phyloP scores from a whole-genome alignment of 208 protist species.

The Polymyxa betae region DNA sequence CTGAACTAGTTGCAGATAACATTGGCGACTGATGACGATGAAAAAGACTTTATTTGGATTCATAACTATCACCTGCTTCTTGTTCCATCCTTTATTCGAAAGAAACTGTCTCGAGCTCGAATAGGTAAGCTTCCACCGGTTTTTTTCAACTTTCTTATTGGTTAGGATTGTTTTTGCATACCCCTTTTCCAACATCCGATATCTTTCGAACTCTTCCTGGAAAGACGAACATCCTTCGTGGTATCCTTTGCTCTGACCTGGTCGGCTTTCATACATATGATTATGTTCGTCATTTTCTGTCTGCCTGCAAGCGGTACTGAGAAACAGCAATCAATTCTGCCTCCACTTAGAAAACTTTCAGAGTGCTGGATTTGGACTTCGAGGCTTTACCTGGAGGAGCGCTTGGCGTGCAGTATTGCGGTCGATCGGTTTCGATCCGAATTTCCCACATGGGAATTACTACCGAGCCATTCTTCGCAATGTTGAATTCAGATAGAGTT shows the following conservation, averaged over 20 bases:
- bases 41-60: constrained; percentile 63
- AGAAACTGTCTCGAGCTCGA: constrained; percentile 39
- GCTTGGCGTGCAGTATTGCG: constrained; percentile 51
- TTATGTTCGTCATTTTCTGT: constrained; percentile 66
- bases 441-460: constrained; percentile 58
- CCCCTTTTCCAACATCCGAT: constrained; percentile 62
- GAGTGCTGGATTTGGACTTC: constrained; percentile 57
- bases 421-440: constrained; percentile 55
- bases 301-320: constrained; percentile 61
- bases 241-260: constrained; percentile 58
- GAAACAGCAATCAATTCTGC: too few relatives aligned
- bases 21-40: constrained; percentile 56
- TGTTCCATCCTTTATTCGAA: constrained; percentile 61
- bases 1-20: constrained; percentile 9
- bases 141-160: background rate
- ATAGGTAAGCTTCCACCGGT: constrained; percentile 47
- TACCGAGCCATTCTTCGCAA: constrained; percentile 18
- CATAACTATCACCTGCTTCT: constrained; percentile 63
- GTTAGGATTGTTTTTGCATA: constrained; percentile 57
- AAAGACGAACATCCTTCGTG: constrained; percentile 58
- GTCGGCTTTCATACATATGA: constrained; percentile 66
- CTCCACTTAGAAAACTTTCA: too few relatives aligned
- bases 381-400: constrained; percentile 55
- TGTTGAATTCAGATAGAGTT: constrained; percentile 7
- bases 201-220: constrained; percentile 62